A percentile compares a stretch with the other conserved stretches of the same genome.
These are phyloP conservation scores for Saccharomyces jurei DNA, from an alignment of 805 yeast genomes.

Conservation along the genomic window DNA sequence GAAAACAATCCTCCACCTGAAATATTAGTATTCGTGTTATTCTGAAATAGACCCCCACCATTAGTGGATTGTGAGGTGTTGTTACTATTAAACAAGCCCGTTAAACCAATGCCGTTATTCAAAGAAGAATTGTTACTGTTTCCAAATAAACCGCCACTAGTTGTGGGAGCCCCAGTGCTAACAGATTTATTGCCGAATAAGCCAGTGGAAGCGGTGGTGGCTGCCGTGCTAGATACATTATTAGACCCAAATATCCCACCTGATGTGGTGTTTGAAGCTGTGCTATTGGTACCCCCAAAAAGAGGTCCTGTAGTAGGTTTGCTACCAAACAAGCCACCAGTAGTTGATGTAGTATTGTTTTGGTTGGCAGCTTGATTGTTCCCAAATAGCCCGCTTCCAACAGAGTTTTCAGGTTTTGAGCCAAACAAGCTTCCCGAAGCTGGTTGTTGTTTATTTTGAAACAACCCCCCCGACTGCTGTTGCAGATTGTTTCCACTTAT, in stretches of 20 bases:
- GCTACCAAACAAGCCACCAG: constrained; percentile 40
- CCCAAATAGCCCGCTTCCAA: constrained; percentile 26
- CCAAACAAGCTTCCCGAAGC: constrained; percentile 7
- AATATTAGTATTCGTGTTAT: constrained; percentile 2
- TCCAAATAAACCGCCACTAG: constrained; percentile 36
- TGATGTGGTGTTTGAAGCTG: constrained; percentile 2
- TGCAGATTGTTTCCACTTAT: constrained; percentile 18
- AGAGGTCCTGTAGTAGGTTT: constrained; percentile 6
- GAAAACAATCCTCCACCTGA: constrained; percentile 32
- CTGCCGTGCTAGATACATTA: constrained; percentile 6
- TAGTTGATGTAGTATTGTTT: constrained; percentile 6
- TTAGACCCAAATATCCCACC: constrained; percentile 12
- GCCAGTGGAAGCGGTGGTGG: constrained; percentile 19
- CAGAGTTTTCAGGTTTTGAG: constrained; percentile 3
- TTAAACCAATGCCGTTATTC: constrained; percentile 14
- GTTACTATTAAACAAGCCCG: constrained; percentile 31
- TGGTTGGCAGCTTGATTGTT: neutral
- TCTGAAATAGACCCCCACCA: neutral
- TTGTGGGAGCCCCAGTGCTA: constrained; percentile 9
- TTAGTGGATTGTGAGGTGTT: constrained; percentile 1
- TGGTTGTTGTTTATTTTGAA: constrained; percentile 10
- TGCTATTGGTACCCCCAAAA: neutral
- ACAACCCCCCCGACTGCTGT: neutral
- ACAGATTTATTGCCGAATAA: constrained; percentile 29
- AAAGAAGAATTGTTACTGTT: constrained; percentile 11